phyloP scores from a whole-genome alignment of 805 yeast species.

The Teunomyces barrocoloradensis region DNA sequence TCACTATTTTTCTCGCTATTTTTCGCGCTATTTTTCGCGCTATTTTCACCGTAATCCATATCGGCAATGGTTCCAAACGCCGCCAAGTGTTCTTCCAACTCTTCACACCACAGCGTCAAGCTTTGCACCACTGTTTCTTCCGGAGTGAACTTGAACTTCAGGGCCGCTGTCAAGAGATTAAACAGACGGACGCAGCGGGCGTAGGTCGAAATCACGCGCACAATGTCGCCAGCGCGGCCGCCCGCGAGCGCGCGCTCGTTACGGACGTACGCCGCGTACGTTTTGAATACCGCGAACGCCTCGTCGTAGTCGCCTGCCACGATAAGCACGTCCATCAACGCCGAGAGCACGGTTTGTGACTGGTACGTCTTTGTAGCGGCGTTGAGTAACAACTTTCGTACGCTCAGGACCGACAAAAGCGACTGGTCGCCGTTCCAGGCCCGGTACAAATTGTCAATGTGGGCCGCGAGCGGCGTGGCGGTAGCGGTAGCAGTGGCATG shows the following conservation, averaged over 20 bases:
- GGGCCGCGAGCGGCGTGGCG: background rate
- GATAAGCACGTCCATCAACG: constrained; percentile 29
- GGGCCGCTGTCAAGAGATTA: constrained; percentile 29
- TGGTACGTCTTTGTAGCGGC: constrained; percentile 35
- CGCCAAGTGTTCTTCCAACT: constrained; percentile 24
- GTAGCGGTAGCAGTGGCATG: constrained; percentile 23
- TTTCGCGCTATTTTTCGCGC: too few species aligned
- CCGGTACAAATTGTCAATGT: background rate
- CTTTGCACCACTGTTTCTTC: constrained; percentile 18
- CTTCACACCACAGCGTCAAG: constrained; percentile 15
- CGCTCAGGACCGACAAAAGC: constrained; percentile 8
- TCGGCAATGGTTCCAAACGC: constrained; percentile 20
- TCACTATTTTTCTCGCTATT: too few species aligned
- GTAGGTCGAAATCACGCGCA: constrained; percentile 32
- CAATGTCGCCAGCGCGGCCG: constrained; percentile 23
- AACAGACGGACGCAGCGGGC: constrained; percentile 31
- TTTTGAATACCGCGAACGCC: constrained; percentile 41
- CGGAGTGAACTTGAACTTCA: constrained; percentile 26
- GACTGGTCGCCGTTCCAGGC: background rate
- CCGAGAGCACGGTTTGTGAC: constrained; percentile 31
- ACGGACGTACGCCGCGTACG: constrained; percentile 32
- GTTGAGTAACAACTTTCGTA: constrained; percentile 29
- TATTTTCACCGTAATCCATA: constrained; percentile 18
- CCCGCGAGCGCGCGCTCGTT: constrained; percentile 34
- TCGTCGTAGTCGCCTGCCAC: constrained; percentile 40